phyloP scores from a whole-genome alignment of 176 grass and related monocot species.

The Rhipidocladum racemiflorum region DNA sequence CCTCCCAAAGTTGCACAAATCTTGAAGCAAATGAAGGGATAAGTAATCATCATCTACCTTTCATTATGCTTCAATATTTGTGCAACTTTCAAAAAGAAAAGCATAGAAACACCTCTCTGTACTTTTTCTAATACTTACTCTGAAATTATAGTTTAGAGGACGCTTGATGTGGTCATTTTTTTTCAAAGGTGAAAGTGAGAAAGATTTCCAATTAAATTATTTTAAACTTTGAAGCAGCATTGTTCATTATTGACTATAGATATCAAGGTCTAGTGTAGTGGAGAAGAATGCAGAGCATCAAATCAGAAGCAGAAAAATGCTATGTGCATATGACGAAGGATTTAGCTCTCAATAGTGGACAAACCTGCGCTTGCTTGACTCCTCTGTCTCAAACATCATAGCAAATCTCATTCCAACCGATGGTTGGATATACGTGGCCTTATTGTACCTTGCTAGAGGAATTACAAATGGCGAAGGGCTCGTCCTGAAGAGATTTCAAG shows the following conservation, averaged over 20 bases:
- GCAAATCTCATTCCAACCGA: conserved; percentile 90
- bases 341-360: not conserved
- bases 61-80: too few species aligned
- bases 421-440: conserved; percentile 69
- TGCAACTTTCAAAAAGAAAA: too few species aligned
- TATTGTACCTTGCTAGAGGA: conserved; percentile 73
- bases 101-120: too few species aligned
- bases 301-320: not conserved
- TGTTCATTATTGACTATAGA: not conserved
- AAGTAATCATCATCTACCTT: too few species aligned
- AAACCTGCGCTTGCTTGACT: conserved; percentile 90
- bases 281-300: not conserved
- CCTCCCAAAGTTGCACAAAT: too few species aligned
- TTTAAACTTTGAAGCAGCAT: not conserved
- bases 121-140: not conserved
- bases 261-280: not conserved
- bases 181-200: not conserved
- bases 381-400: conserved; percentile 99
- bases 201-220: not conserved
- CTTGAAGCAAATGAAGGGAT: too few species aligned
- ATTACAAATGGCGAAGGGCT: conserved; percentile 89
- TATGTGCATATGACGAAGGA: not conserved
- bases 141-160: not conserved
- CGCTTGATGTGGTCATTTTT: not conserved
- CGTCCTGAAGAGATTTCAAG: conserved; percentile 52